These are phyloP conservation scores for Stenogyne calaminthoides DNA, from an alignment of 305 asterid genomes.

Conservation along the genomic window DNA sequence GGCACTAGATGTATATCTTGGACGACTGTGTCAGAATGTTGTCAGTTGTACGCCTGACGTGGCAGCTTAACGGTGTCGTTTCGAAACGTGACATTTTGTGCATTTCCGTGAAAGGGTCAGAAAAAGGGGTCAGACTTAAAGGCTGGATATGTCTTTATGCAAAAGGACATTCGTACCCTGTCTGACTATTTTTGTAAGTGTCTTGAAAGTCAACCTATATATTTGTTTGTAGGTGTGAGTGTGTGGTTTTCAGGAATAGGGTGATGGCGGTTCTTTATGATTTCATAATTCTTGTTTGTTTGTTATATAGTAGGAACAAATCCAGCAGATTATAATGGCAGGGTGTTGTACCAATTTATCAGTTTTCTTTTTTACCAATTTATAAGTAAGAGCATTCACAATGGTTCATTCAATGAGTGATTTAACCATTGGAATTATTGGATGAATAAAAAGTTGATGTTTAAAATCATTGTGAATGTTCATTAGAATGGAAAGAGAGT, in stretches of 20 bases:
- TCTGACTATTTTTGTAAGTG: slow-evolving; percentile 53
- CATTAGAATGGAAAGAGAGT: too few relatives aligned
- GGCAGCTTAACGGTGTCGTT: not conserved
- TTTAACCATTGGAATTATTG: too few relatives aligned
- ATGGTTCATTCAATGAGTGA: too few relatives aligned
- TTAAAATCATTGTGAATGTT: too few relatives aligned
- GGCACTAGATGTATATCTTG: slow-evolving; percentile 2
- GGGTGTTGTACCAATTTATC: not conserved
- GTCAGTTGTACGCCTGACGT: slow-evolving; percentile 3
- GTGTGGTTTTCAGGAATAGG: not conserved
- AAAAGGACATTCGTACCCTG: slow-evolving; percentile 34
- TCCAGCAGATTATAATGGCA: slow-evolving; percentile 7
- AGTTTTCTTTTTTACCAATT: not conserved
- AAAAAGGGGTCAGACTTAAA: slow-evolving; percentile 22
- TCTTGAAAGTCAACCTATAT: slow-evolving; percentile 54
- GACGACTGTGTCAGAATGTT: not conserved
- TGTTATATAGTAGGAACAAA: slow-evolving; percentile 19
- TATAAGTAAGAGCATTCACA: too few relatives aligned
- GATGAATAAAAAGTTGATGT: too few relatives aligned
- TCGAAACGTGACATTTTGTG: slow-evolving; percentile 15
- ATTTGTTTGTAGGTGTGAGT: slow-evolving; percentile 30
- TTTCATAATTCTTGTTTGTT: slow-evolving; percentile 19
- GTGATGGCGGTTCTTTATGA: not conserved
- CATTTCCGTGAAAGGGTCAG: slow-evolving; percentile 34
- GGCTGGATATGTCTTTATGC: slow-evolving; percentile 38